These are phyloP conservation scores for Dentipellis sp. DNA, from an alignment of 768 basidiomycete species.

Conservation along the genomic window DNA sequence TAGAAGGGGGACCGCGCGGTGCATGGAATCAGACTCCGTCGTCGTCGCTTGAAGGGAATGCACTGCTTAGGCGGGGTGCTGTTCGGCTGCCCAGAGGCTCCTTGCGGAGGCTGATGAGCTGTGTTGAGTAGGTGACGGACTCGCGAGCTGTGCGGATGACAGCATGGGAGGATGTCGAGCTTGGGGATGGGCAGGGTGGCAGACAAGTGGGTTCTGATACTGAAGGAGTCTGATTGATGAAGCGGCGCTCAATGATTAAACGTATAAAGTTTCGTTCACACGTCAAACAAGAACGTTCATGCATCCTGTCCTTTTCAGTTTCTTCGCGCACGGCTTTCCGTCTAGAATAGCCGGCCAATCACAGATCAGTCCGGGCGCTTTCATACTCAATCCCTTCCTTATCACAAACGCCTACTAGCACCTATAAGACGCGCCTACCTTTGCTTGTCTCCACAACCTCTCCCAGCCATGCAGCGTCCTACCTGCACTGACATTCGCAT, in stretches of 20 bases:
- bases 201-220: too few species aligned
- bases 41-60: too few species aligned
- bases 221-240: background rate
- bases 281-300: constrained; percentile 4
- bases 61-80: too few species aligned
- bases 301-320: constrained; percentile 9
- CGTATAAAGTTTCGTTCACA: constrained; percentile 17
- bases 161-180: too few species aligned
- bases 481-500: constrained; percentile 60
- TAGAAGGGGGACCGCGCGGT: too few species aligned
- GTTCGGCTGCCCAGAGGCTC: too few species aligned
- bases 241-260: constrained; percentile 12
- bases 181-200: too few species aligned
- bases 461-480: constrained; percentile 47
- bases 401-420: constrained; percentile 13
- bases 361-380: background rate
- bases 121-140: too few species aligned
- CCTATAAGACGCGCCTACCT: constrained; percentile 6
- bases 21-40: too few species aligned
- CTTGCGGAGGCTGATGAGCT: too few species aligned
- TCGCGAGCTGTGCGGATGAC: too few species aligned
- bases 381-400: constrained; percentile 8
- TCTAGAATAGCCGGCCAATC: constrained; percentile 12
- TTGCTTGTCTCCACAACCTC: background rate
- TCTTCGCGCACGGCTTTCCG: constrained; percentile 1